A percentile compares a stretch with the other conserved stretches of the same genome.
Evolutionary conservation across 2,329 filamentous ascomycete species (phyloP).

Genomic region (Dactylellina drechsleri): DNA sequence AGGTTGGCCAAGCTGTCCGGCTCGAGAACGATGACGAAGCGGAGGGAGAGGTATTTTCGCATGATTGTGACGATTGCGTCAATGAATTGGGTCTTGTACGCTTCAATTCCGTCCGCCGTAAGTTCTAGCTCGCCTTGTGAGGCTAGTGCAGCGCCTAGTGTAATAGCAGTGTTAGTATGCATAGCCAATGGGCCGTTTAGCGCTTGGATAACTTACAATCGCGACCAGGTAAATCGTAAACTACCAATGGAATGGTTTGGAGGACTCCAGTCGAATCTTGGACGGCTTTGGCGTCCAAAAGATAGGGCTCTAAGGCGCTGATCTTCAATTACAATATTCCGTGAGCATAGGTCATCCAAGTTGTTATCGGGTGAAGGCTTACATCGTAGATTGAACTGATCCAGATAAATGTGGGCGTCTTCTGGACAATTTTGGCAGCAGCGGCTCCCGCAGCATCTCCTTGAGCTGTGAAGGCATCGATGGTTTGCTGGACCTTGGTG

Average conservation of each 20-base stretch:
- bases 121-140: slow-evolving; percentile 69
- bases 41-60: slow-evolving; percentile 56
- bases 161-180: slow-evolving; percentile 7
- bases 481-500: slow-evolving; percentile 62
- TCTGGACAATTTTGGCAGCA: slow-evolving; percentile 62
- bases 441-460: slow-evolving; percentile 62
- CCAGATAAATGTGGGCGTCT: slow-evolving; percentile 64
- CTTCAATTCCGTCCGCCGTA: slow-evolving; percentile 65
- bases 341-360: slow-evolving; percentile 2
- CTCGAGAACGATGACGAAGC: slow-evolving; percentile 64
- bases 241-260: slow-evolving; percentile 63
- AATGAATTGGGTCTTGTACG: slow-evolving; percentile 67
- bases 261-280: slow-evolving; percentile 61
- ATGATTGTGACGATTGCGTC: slow-evolving; percentile 64
- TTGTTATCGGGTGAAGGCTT: slow-evolving; percentile 3
- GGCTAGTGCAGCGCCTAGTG: slow-evolving; percentile 63
- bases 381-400: slow-evolving; percentile 62
- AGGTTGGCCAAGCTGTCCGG: slow-evolving; percentile 64
- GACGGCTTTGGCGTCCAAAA: slow-evolving; percentile 62
- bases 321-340: slow-evolving; percentile 29
- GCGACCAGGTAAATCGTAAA: slow-evolving; percentile 65
- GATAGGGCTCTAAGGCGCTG: slow-evolving; percentile 28
- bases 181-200: not conserved
- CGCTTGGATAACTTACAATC: slow-evolving; percentile 60
- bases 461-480: slow-evolving; percentile 60